Percentiles rank a stretch among this genome's conserved stretches.
These are phyloP conservation scores for Endothia cerciana DNA, from an alignment of 2,329 filamentous ascomycete species.

Conservation along the genomic window DNA sequence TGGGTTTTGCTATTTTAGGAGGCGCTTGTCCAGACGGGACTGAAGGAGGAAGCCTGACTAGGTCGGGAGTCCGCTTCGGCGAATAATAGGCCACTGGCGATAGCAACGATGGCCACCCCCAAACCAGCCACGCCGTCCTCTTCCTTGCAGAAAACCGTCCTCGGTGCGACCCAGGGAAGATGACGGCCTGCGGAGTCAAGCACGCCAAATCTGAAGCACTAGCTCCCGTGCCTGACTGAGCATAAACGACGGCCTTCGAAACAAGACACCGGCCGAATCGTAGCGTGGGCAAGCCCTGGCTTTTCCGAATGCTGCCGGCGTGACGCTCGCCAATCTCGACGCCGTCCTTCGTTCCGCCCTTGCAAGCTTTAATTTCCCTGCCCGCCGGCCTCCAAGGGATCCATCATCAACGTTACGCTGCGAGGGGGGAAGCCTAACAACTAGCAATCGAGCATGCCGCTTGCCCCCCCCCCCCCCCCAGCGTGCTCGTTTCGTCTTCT, in stretches of 20 bases:
- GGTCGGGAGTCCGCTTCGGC: constrained; percentile 3
- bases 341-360: constrained; percentile 3
- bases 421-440: neutral
- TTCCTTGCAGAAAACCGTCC: constrained; percentile 11
- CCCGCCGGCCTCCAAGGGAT: constrained; percentile 11
- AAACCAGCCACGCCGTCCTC: constrained; percentile 16
- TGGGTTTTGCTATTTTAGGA: constrained; percentile 28
- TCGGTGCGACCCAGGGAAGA: constrained; percentile 7
- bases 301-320: neutral
- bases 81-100: no score
- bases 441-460: neutral
- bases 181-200: neutral
- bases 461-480: no score
- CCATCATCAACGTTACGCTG: constrained; percentile 5
- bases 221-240: constrained; percentile 21
- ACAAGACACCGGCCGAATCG: constrained; percentile 15
- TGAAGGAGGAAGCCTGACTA: constrained; percentile 12
- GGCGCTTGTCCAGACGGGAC: constrained; percentile 24
- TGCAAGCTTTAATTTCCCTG: constrained; percentile 12
- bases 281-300: neutral
- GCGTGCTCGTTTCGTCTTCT: constrained; percentile 11
- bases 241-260: constrained; percentile 18
- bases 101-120: no score
- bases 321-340: constrained; percentile 28
- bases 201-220: constrained; percentile 19